Conservation (phyloP, 2,329 filamentous ascomycete species). For the Trichoderma sp. region DNA sequence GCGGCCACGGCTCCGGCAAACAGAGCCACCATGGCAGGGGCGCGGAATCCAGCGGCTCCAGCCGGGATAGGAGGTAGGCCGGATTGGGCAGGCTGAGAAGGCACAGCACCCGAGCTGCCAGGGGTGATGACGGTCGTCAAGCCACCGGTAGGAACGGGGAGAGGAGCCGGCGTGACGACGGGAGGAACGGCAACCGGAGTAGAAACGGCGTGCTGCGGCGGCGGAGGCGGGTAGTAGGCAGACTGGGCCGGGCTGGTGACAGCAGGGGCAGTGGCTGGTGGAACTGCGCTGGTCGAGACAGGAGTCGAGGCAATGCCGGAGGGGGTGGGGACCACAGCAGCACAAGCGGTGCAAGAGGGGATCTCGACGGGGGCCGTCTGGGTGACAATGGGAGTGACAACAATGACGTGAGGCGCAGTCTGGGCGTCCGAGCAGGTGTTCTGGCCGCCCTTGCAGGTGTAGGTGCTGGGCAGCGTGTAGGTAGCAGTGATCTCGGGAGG, state of each 20-base stretch:
- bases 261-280: constrained; percentile 11
- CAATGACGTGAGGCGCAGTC: constrained; percentile 26
- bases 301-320: constrained; percentile 22
- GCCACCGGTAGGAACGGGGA: constrained; percentile 11
- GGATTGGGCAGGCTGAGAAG: constrained; percentile 1
- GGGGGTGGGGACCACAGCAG: constrained; percentile 23
- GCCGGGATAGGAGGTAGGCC: constrained; percentile 21
- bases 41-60: constrained; percentile 22
- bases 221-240: constrained; percentile 10
- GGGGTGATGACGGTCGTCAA: constrained; percentile 19
- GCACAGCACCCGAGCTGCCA: constrained; percentile 18
- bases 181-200: constrained; percentile 8
- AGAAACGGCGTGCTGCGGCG: constrained; percentile 3
- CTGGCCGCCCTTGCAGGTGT: constrained; percentile 29
- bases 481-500: constrained; percentile 28
- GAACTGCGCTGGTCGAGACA: constrained; percentile 12
- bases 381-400: constrained; percentile 26
- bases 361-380: constrained; percentile 19
- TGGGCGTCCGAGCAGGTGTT: constrained; percentile 30
- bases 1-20: constrained; percentile 24
- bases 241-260: constrained; percentile 14
- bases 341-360: constrained; percentile 28
- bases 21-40: constrained; percentile 22
- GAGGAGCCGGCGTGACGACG: background rate
- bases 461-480: constrained; percentile 30